Base-by-base conservation (phyloP, 2,329 filamentous ascomycete genomes). In the Penicillium sumatraense region DNA sequence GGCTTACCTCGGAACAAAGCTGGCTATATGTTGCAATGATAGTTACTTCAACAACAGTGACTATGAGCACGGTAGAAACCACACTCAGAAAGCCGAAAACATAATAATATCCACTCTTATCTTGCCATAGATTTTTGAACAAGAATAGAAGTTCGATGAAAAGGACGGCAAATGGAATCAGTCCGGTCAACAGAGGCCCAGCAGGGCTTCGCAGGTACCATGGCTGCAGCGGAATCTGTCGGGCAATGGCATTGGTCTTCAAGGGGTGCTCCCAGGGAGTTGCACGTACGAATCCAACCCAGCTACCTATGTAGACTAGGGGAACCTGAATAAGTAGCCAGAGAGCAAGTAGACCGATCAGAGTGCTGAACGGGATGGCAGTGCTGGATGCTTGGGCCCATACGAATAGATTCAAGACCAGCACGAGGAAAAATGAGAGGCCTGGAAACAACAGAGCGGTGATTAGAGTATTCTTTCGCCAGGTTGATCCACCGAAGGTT, bases 31-130 rank as follows among this genome's bases (percentile, higher is more conserved):
- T 89, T 1, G 87, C 87, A 55, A 96, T 90, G 20, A 96, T 85
- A 1, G 90, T 93, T 49, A 93, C 90, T 76, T 95, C 90, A 63
- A 90, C 86, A 26, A 96, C 85, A 0, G 90, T 91, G 38, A 95
- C 74, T 26, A 91, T 80, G 8, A 95, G 76, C 54, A 95, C 89
- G 10, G 85, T 77, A 21, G 82, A 87, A 9, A 95, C 88, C 14
- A 91, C 86, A 7, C 87, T 86, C 60, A 95, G 75, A 77, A 93
- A 96, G 10, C 91, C 91, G 70, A 95, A 96, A 20, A 96, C 87
- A 73, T 96, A 96, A 75, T 96, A 96, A 74, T 93, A 96, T 6
- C 90, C 90, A 68, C 86, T 91, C 79, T 96, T 96, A 75, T 96
- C 91, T 72, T 93, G 89, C 89, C 91, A 95, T 29, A 96, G 74